Base-by-base conservation (phyloP, 1,284 basidiomycete genomes). In the Ustilago nuda region DNA sequence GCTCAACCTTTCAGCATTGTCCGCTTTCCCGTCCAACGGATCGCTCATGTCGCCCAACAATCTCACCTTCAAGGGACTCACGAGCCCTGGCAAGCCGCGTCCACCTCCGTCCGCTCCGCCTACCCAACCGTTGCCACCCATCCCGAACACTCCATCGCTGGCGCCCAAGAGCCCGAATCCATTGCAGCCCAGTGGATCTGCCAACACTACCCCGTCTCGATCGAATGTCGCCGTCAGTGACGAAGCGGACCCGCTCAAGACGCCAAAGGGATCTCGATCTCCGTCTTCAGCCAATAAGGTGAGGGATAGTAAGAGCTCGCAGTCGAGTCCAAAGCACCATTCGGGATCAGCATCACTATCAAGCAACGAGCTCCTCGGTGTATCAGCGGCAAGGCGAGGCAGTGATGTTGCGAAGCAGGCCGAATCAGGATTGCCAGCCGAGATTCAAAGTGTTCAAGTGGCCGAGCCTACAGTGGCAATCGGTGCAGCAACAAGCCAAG, bases 101-200 rank as follows among this genome's bases (percentile, higher is more conserved):
- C 77, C 70, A 17, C 77, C 77, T 4, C 77, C 77, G 2, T 71
- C 65, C 8, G 74, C 73, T 11, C 73, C 73, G 2, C 80, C 80
- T 0, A 58, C 62, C 12, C 79, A 79, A 15, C 80, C 80, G 15
- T 52, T 82, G 17, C 80, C 80, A 19, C 80, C 80, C 0, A 65
- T 82, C 12, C 80, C 80, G 2, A 55, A 62, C 9, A 78, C 77
- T 6, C 74, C 79, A 2, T 76, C 64, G 12, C 27, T 71, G 41
- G 51, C 45, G 2, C 65, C 61, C 2, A 64, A 61, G 56, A 70
- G 62, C 39, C 67, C 72, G 9, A 45, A 45, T 15, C 52, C 35
- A 30, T 46, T 68, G 35, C 48, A 45, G 5, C 53, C 50, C 4
- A 53, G 27, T n/a, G 62, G 65, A 8, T 59, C 76, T 27, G 64